A percentile compares a stretch with the other conserved stretches of the same genome.
Conservation (phyloP, 2,329 filamentous ascomycete genomes). For the Colletotrichum sansevieriae region DNA sequence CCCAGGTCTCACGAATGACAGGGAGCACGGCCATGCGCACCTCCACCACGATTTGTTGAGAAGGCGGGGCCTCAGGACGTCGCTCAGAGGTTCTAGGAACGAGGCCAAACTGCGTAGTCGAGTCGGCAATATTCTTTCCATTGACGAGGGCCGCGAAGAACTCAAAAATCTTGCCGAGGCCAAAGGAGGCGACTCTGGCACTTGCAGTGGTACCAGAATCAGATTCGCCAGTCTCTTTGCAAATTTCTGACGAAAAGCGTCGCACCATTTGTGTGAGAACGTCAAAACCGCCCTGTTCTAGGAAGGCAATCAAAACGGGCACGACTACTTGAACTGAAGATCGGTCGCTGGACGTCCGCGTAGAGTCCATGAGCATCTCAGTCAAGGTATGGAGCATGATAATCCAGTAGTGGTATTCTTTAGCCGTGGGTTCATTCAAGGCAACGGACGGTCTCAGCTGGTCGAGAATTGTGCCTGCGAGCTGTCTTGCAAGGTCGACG, state of each 20-base stretch:
- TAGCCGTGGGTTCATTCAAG: conserved; percentile 62
- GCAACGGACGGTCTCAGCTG: conserved; percentile 69
- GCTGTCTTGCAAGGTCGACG: conserved; percentile 69
- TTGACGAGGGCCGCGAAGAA: conserved; percentile 83
- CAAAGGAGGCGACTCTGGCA: conserved; percentile 52
- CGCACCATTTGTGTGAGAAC: conserved; percentile 79
- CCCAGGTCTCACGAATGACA: conserved; percentile 83
- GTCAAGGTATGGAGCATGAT: conserved; percentile 83
- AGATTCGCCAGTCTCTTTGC: conserved; percentile 48
- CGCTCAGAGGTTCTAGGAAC: conserved; percentile 56
- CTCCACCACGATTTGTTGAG: conserved; percentile 87
- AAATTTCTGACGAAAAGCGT: conserved; percentile 73
- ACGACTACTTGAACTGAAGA: conserved; percentile 71
- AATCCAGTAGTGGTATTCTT: conserved; percentile 85
- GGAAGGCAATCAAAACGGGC: conserved; percentile 88
- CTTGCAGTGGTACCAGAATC: conserved; percentile 38
- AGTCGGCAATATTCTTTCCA: conserved; percentile 84
- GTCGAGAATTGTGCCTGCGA: conserved; percentile 78
- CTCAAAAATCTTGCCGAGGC: conserved; percentile 85
- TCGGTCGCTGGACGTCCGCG: conserved; percentile 62
- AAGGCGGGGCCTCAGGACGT: conserved; percentile 56
- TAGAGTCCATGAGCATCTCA: conserved; percentile 79
- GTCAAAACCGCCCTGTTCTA: conserved; percentile 81
- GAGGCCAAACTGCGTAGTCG: conserved; percentile 68
- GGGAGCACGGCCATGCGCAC: conserved; percentile 85